Evolutionary conservation across 1,139 yeast genomes (phyloP).

Genomic region (Trichomonascaceae sp.): DNA sequence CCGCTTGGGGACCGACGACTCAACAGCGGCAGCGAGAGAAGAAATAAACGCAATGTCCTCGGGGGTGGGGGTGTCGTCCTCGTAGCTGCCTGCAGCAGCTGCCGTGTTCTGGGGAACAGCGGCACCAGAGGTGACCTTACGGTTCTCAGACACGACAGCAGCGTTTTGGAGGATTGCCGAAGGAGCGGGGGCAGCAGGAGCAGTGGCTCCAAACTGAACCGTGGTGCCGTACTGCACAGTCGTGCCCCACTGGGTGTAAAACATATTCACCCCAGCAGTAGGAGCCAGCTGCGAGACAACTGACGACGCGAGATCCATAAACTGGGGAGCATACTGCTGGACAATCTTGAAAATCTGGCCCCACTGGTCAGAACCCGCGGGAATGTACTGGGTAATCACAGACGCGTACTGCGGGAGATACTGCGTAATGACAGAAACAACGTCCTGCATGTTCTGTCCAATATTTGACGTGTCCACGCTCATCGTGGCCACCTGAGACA

Average conservation of each 20-base stretch:
- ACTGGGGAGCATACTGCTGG: neutral
- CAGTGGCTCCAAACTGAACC: too few species aligned
- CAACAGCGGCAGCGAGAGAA: neutral
- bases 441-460: neutral
- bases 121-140: too few species aligned
- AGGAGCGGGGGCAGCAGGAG: neutral
- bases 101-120: neutral
- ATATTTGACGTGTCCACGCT: neutral
- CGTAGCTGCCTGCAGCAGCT: neutral
- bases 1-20: too few species aligned
- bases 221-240: too few species aligned
- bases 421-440: neutral
- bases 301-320: neutral
- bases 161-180: too few species aligned
- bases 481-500: neutral
- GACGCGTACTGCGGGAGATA: neutral
- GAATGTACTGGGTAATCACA: neutral
- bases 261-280: neutral
- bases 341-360: neutral
- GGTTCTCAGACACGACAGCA: too few species aligned
- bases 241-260: neutral
- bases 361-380: neutral
- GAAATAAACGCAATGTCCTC: neutral
- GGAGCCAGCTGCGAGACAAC: neutral
- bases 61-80: neutral